Percentiles rank a stretch among this genome's conserved stretches.
phyloP scores from a whole-genome alignment of 2,329 filamentous ascomycete species.

The Aspergillus pseudoviridinutans region DNA sequence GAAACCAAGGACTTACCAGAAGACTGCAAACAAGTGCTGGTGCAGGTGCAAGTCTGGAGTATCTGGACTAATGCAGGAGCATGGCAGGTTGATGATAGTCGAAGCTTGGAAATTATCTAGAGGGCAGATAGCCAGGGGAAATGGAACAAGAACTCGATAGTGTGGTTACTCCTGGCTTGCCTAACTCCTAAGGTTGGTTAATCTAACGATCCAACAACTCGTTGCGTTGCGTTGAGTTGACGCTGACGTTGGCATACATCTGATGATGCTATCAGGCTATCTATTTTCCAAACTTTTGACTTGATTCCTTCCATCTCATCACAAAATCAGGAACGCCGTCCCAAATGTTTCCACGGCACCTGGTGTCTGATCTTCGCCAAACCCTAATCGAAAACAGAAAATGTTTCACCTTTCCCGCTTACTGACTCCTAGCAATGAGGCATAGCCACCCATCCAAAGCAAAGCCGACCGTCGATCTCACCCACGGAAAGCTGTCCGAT shows the following conservation, averaged over 20 bases:
- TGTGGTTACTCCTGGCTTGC: not conserved
- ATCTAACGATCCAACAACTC: not conserved
- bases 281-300: not conserved
- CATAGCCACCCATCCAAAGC: not conserved
- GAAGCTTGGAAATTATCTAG: not conserved
- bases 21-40: not conserved
- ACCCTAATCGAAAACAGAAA: constrained; percentile 2
- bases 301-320: not conserved
- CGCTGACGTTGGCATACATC: not conserved
- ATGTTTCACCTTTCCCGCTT: constrained; percentile 10
- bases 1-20: too few species aligned
- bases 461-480: not conserved
- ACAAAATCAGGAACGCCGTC: not conserved
- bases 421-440: not conserved
- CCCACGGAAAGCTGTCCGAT: not conserved
- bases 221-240: not conserved
- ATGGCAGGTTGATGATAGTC: not conserved
- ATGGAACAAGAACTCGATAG: not conserved
- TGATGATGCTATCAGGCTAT: not conserved
- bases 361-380: not conserved
- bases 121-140: not conserved
- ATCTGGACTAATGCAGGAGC: not conserved
- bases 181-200: not conserved
- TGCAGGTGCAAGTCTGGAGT: not conserved
- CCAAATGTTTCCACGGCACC: not conserved